Percentiles rank a stretch among this genome's conserved stretches.
phyloP scores from a whole-genome alignment of 345 rosid species.

The Kandelia obovata region DNA sequence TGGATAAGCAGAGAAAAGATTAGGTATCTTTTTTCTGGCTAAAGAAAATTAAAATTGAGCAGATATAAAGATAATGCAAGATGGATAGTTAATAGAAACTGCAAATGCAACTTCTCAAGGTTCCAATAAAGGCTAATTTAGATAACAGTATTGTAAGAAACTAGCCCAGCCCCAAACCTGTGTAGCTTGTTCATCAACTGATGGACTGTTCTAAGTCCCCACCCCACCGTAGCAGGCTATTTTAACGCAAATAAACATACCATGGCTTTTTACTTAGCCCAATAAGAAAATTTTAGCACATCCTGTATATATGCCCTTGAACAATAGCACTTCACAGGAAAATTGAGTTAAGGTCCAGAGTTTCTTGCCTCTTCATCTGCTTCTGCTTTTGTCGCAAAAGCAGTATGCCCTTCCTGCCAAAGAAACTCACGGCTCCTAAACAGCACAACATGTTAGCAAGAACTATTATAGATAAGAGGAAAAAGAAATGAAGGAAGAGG shows the following conservation, averaged over 20 bases:
- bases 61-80: no score
- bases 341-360: slow-evolving; percentile 12
- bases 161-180: background rate
- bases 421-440: slow-evolving; percentile 94
- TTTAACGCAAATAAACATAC: background rate
- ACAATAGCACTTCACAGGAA: background rate
- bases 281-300: no score
- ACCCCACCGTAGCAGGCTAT: background rate
- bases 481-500: background rate
- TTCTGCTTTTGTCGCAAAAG: slow-evolving; percentile 77
- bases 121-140: background rate
- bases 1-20: background rate
- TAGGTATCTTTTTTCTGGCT: background rate
- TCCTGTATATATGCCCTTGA: no score
- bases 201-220: background rate
- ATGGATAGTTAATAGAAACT: no score
- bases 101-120: no score
- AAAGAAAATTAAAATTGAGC: no score
- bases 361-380: slow-evolving; percentile 80
- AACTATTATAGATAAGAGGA: background rate
- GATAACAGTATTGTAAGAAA: background rate
- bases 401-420: slow-evolving; percentile 99
- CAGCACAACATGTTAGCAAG: slow-evolving; percentile 3
- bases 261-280: no score
- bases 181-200: background rate